Conservation (phyloP, 1,284 basidiomycete species). For the Apiotrichum sp. region DNA sequence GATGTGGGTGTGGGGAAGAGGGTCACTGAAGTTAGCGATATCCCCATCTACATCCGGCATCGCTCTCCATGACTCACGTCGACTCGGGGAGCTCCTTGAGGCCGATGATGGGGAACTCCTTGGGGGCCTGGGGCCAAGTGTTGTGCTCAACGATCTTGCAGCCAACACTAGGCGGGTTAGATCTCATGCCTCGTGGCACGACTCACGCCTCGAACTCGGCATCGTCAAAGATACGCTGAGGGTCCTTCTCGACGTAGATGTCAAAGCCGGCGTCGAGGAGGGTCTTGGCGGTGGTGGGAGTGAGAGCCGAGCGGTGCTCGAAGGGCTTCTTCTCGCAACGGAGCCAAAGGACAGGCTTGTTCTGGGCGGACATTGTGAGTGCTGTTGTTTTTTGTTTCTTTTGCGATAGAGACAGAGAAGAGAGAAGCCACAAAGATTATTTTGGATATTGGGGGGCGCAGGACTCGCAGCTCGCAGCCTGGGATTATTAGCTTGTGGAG, state of each 20-base stretch:
- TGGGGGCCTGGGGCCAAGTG: conserved; percentile 74
- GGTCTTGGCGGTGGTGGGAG: conserved; percentile 83
- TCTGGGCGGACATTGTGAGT: conserved; percentile 38
- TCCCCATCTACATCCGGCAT: too few species aligned
- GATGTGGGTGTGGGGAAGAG: conserved; percentile 89
- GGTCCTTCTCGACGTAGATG: conserved; percentile 86
- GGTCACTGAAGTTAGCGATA: conserved; percentile 48
- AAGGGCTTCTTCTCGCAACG: conserved; percentile 93
- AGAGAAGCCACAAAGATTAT: neutral
- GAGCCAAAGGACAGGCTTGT: conserved; percentile 62
- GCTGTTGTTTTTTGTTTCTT: conserved; percentile 12
- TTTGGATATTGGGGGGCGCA: too few species aligned
- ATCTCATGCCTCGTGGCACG: too few species aligned
- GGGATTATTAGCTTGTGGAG: neutral
- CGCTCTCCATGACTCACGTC: conserved; percentile 40
- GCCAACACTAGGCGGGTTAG: conserved; percentile 59
- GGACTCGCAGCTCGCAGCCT: too few species aligned
- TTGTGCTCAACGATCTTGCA: conserved; percentile 85
- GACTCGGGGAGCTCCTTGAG: conserved; percentile 91
- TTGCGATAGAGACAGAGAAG: neutral
- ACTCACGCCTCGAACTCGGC: conserved; percentile 85
- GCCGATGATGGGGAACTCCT: conserved; percentile 77
- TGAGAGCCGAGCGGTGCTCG: conserved; percentile 88
- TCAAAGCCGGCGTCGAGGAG: conserved; percentile 89
- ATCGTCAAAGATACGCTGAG: conserved; percentile 93